These are phyloP conservation scores for Maudiozyma saulgeensis DNA, from an alignment of 805 yeast species.

Conservation along the genomic window DNA sequence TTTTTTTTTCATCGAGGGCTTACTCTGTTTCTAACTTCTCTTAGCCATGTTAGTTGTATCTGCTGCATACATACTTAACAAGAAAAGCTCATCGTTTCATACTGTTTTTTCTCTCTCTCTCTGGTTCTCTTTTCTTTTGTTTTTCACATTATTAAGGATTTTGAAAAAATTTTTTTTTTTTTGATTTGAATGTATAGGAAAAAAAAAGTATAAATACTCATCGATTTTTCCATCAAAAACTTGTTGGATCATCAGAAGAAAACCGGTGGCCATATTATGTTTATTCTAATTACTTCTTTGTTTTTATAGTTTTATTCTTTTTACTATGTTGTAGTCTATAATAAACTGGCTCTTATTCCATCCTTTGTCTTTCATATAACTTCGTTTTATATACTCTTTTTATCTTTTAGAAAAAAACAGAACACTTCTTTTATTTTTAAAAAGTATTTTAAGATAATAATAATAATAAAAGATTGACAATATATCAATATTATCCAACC, in stretches of 20 bases:
- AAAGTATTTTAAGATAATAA: neutral
- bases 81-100: neutral
- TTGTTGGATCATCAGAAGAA: neutral
- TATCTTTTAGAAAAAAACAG: neutral
- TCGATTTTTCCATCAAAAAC: conserved; percentile 1
- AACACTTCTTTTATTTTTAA: neutral
- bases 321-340: neutral
- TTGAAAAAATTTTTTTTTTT: neutral
- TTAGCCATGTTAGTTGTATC: neutral
- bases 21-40: neutral
- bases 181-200: neutral
- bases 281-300: neutral
- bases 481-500: neutral
- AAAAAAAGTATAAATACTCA: conserved; percentile 5
- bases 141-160: neutral
- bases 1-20: neutral
- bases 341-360: neutral
- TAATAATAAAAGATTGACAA: neutral
- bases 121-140: neutral
- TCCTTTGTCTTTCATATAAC: neutral
- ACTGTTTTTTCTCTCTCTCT: neutral
- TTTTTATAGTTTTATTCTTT: neutral
- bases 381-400: neutral
- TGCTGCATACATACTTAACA: neutral
- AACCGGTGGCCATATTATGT: neutral